Percentiles rank a stretch among this genome's conserved stretches.
These are phyloP conservation scores for Crithidia acanthocephali DNA, from an alignment of 208 protist genomes.

Conservation along the genomic window DNA sequence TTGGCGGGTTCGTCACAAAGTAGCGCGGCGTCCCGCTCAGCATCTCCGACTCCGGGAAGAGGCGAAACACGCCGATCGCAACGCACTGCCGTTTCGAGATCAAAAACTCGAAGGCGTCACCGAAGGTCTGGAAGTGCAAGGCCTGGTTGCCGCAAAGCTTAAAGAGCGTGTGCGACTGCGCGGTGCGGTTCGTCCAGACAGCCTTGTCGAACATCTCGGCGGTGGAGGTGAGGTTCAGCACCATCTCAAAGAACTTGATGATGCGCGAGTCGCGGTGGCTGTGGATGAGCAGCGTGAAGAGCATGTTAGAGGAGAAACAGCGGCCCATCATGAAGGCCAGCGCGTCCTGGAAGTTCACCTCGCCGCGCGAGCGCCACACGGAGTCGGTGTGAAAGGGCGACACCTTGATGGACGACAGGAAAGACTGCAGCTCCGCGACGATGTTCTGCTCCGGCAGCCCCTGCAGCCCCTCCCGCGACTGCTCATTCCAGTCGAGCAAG, in stretches of 20 bases:
- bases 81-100: conserved; percentile 70
- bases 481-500: conserved; percentile 64
- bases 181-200: conserved; percentile 51
- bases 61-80: conserved; percentile 84
- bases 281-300: conserved; percentile 82
- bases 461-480: conserved; percentile 21
- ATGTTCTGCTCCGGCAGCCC: conserved; percentile 76
- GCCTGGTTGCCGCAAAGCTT: conserved; percentile 75
- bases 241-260: conserved; percentile 80
- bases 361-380: conserved; percentile 74
- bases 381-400: conserved; percentile 78
- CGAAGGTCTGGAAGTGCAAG: conserved; percentile 79
- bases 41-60: conserved; percentile 64
- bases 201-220: conserved; percentile 73
- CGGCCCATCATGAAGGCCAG: conserved; percentile 91
- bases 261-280: conserved; percentile 76
- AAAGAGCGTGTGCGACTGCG: conserved; percentile 69
- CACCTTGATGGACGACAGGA: conserved; percentile 80
- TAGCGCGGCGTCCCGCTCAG: conserved; percentile 71
- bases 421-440: conserved; percentile 84
- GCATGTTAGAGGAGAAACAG: conserved; percentile 89
- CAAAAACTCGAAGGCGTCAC: conserved; percentile 81
- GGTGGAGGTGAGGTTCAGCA: conserved; percentile 64
- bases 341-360: conserved; percentile 84
- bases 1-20: conserved; percentile 87